These are phyloP conservation scores for Rhodomyrtus tomentosa DNA, from an alignment of 345 rosid species.

Conservation along the genomic window DNA sequence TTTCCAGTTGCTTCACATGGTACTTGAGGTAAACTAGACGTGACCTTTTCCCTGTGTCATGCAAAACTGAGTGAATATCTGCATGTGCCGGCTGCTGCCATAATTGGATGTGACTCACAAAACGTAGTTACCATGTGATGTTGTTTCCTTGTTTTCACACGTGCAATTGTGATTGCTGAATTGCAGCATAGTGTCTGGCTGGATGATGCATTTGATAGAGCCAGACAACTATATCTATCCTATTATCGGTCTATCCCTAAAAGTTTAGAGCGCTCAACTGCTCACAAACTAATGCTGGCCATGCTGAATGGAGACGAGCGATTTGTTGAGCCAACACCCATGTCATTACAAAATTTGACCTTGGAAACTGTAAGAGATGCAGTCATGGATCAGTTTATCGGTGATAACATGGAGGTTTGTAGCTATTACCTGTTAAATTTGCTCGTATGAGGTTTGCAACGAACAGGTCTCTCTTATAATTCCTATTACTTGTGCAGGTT, in stretches of 20 bases:
- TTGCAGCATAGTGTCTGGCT: slow-evolving; percentile 98
- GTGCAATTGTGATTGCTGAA: slow-evolving; percentile 13
- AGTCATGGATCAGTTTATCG: slow-evolving; percentile 90
- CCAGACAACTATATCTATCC: slow-evolving; percentile 83
- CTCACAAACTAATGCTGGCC: slow-evolving; percentile 95
- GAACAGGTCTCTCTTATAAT: not conserved
- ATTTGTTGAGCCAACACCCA: slow-evolving; percentile 89
- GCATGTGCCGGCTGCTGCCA: not conserved
- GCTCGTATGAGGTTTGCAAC: not conserved
- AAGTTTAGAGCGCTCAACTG: slow-evolving; percentile 98
- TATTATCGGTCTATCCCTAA: slow-evolving; percentile 96
- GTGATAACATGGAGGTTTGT: slow-evolving; percentile 90
- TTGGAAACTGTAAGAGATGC: slow-evolving; percentile 78
- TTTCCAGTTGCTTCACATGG: slow-evolving; percentile 99
- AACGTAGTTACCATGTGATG: not conserved
- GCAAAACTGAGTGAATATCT: not conserved
- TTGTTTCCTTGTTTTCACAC: not conserved
- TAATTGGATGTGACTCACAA: not conserved
- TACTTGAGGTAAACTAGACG: slow-evolving; percentile 65
- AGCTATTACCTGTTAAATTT: not conserved
- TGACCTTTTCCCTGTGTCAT: not conserved
- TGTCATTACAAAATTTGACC: slow-evolving; percentile 64
- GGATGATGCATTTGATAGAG: slow-evolving; percentile 99
- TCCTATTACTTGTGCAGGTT: slow-evolving; percentile 29
- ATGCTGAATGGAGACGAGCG: slow-evolving; percentile 98